These are phyloP conservation scores for Ilyonectria mors-panacis DNA, from an alignment of 2,329 filamentous ascomycete species.

Conservation along the genomic window DNA sequence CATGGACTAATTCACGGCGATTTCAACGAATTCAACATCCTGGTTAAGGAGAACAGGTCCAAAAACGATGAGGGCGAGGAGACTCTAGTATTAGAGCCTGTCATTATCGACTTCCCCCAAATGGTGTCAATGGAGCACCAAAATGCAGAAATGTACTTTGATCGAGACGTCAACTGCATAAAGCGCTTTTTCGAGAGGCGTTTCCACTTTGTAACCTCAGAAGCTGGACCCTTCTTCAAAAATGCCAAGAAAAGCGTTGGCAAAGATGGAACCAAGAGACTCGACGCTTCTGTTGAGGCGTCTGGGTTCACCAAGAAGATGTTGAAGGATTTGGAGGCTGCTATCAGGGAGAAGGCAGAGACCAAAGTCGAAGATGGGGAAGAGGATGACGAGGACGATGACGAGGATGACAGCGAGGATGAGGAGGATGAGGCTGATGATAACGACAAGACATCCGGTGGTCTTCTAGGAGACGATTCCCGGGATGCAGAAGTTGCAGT, in stretches of 20 bases:
- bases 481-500: slow-evolving; percentile 35
- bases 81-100: slow-evolving; percentile 74
- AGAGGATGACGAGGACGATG: slow-evolving; percentile 48
- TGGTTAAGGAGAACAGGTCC: slow-evolving; percentile 82
- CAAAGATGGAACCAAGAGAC: slow-evolving; percentile 74
- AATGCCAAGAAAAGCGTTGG: slow-evolving; percentile 84
- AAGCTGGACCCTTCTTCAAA: slow-evolving; percentile 87
- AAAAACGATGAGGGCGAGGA: slow-evolving; percentile 59
- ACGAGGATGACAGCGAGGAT: slow-evolving; percentile 45
- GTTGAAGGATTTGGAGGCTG: slow-evolving; percentile 92
- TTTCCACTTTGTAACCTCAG: slow-evolving; percentile 88
- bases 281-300: slow-evolving; percentile 92
- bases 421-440: slow-evolving; percentile 40
- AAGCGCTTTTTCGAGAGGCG: slow-evolving; percentile 93
- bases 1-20: slow-evolving; percentile 96
- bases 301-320: slow-evolving; percentile 98
- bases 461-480: slow-evolving; percentile 42
- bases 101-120: slow-evolving; percentile 97
- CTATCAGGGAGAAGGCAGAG: slow-evolving; percentile 84
- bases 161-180: slow-evolving; percentile 94
- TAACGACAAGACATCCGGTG: slow-evolving; percentile 30
- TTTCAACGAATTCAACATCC: slow-evolving; percentile 99
- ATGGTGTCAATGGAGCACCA: slow-evolving; percentile 96
- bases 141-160: slow-evolving; percentile 98
- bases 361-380: slow-evolving; percentile 57